Evolutionary conservation across 2,329 filamentous ascomycete genomes (phyloP).

Genomic region (Sphaceloma murrayae): DNA sequence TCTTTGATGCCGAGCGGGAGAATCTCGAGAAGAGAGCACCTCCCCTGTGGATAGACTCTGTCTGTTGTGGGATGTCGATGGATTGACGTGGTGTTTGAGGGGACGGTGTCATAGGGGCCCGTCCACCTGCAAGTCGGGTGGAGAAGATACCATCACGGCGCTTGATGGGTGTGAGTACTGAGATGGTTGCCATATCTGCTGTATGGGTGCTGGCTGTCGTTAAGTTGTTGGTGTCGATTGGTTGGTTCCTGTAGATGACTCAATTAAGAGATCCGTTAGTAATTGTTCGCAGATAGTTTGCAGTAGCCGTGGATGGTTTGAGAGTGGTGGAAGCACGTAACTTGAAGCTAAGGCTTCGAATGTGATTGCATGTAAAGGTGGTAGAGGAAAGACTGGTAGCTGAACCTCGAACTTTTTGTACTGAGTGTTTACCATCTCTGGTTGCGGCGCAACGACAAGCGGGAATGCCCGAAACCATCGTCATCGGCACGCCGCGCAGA

Average conservation of each 20-base stretch:
- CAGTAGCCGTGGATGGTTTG: conserved; percentile 28
- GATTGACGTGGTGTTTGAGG: conserved; percentile 61
- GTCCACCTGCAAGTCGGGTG: conserved; percentile 83
- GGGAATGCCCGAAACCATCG: conserved; percentile 1
- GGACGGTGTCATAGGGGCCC: conserved; percentile 89
- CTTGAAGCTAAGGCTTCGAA: conserved; percentile 21
- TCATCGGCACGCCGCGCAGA: conserved; percentile 11
- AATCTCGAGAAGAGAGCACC: conserved; percentile 73
- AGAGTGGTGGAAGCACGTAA: conserved; percentile 19
- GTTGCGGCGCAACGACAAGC: conserved; percentile 15
- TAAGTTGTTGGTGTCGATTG: conserved; percentile 14
- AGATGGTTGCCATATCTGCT: conserved; percentile 65
- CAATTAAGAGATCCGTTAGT: conserved; percentile 33
- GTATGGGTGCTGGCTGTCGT: conserved; percentile 13
- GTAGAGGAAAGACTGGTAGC: conserved; percentile 19
- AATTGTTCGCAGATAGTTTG: conserved; percentile 28
- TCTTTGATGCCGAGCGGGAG: conserved; percentile 57
- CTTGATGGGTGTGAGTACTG: conserved; percentile 86
- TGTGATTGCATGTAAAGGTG: conserved; percentile 22
- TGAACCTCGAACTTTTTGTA: conserved; percentile 8
- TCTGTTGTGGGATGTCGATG: conserved; percentile 39
- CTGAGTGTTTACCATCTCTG: conserved; percentile 12
- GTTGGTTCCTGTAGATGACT: conserved; percentile 24
- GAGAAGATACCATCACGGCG: conserved; percentile 90
- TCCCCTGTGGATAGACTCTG: conserved; percentile 62